phyloP scores from a whole-genome alignment of 2,329 filamentous ascomycete genomes.

The Penicillium sp. region DNA sequence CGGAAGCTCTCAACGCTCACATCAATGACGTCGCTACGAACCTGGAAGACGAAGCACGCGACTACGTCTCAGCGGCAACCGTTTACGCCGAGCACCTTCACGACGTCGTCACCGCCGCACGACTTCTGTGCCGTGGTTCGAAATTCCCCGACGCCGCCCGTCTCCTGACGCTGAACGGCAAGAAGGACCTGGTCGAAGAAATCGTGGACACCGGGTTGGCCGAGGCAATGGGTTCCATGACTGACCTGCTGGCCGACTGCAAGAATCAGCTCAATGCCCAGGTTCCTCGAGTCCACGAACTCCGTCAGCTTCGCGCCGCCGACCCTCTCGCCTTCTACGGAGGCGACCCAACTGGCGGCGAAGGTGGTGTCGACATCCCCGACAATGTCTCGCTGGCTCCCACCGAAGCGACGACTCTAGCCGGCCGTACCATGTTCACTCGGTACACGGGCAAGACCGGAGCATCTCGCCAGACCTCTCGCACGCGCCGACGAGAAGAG shows the following conservation, averaged over 20 bases:
- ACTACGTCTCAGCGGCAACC: constrained; percentile 74
- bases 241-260: constrained; percentile 92
- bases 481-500: constrained; percentile 86
- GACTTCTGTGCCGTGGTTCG: constrained; percentile 81
- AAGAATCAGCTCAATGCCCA: constrained; percentile 80
- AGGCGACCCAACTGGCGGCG: constrained; percentile 60
- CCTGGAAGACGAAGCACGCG: constrained; percentile 73
- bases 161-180: constrained; percentile 61
- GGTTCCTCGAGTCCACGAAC: constrained; percentile 77
- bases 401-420: constrained; percentile 74
- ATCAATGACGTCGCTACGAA: constrained; percentile 75
- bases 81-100: constrained; percentile 79
- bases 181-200: constrained; percentile 61
- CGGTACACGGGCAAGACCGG: constrained; percentile 73
- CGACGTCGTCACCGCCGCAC: constrained; percentile 67
- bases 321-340: constrained; percentile 90
- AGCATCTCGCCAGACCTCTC: constrained; percentile 69
- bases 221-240: constrained; percentile 77
- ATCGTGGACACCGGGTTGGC: constrained; percentile 76
- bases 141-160: constrained; percentile 87
- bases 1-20: constrained; percentile 62
- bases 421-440: constrained; percentile 83
- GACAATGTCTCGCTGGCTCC: constrained; percentile 92
- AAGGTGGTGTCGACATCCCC: constrained; percentile 67
- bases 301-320: constrained; percentile 74